Conservation (phyloP, 2,329 filamentous ascomycete species). For the Geosmithia flava region DNA sequence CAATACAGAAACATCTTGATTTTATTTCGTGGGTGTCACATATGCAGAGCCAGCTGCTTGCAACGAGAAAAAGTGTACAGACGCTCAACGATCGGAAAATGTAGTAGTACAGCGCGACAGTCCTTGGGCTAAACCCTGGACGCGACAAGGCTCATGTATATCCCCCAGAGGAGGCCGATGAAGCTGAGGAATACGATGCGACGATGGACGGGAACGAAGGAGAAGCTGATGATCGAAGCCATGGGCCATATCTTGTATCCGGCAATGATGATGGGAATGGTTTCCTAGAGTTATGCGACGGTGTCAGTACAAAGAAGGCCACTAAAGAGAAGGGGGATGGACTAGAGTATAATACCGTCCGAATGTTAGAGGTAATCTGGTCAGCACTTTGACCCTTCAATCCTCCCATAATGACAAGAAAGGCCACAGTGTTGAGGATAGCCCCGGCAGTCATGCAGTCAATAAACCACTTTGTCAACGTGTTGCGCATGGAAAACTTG, state of each 20-base stretch:
- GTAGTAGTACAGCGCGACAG: too few relatives aligned
- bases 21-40: not conserved
- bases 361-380: conserved; percentile 25
- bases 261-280: conserved; percentile 32
- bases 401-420: conserved; percentile 32
- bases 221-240: conserved; percentile 37
- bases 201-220: conserved; percentile 32
- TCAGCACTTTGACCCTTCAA: conserved; percentile 24
- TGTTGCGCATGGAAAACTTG: conserved; percentile 28
- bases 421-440: conserved; percentile 31
- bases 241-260: conserved; percentile 40
- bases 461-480: conserved; percentile 34
- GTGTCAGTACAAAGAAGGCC: not conserved
- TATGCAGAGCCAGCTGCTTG: not conserved
- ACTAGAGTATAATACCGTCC: conserved; percentile 14
- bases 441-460: conserved; percentile 35
- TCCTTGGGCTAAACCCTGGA: conserved; percentile 18
- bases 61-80: not conserved
- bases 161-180: conserved; percentile 35
- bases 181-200: conserved; percentile 37
- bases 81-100: not conserved
- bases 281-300: conserved; percentile 17
- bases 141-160: conserved; percentile 37
- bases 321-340: not conserved
- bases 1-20: not conserved